Evolutionary conservation across 148 eudicot species (phyloP).

Genomic region (Cornus kousa): DNA sequence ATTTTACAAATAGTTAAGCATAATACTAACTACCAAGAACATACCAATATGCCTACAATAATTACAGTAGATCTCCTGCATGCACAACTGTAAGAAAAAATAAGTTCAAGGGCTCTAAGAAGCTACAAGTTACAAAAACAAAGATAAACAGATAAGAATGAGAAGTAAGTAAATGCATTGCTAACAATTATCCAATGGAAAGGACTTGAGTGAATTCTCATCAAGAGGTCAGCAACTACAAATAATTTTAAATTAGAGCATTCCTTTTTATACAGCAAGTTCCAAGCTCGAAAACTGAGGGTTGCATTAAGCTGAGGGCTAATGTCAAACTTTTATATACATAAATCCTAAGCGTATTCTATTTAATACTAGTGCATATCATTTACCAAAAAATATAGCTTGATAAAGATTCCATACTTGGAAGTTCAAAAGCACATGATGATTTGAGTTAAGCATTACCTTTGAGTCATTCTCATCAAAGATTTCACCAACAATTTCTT

Average conservation of each 20-base stretch:
- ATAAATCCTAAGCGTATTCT: neutral
- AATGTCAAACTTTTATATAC: neutral
- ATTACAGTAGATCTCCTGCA: neutral
- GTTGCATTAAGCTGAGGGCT: neutral
- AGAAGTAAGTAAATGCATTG: neutral
- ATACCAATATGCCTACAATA: neutral
- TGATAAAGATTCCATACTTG: neutral
- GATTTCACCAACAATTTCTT: slow-evolving; percentile 11
- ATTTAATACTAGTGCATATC: neutral
- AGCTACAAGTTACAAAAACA: neutral
- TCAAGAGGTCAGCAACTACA: neutral
- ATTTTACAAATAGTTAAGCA: no score
- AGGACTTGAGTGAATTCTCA: neutral
- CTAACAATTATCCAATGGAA: neutral
- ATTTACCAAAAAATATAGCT: neutral
- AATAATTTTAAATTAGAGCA: no score
- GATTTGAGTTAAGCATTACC: neutral
- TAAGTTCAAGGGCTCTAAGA: neutral
- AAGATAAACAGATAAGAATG: neutral
- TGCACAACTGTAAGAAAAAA: neutral
- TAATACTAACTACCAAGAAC: neutral
- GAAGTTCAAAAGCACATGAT: neutral
- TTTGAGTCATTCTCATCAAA: slow-evolving; percentile 12
- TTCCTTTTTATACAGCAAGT: neutral
- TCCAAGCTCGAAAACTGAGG: neutral